phyloP scores from a whole-genome alignment of 2,329 filamentous ascomycete genomes.

The Fusarium buxicola region DNA sequence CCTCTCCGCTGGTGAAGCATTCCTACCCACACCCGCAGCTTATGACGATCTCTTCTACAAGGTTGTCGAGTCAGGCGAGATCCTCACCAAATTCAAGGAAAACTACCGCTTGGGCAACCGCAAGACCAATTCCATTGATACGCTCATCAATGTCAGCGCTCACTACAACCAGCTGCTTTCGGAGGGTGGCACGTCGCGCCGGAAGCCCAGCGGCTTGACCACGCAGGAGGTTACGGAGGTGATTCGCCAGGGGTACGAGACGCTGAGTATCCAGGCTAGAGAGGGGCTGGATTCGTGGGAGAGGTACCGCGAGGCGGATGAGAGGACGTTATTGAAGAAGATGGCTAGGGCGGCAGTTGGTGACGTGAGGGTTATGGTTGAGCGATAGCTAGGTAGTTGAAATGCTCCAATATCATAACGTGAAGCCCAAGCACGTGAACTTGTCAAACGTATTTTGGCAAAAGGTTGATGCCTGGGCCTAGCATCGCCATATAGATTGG shows the following conservation, averaged over 20 bases:
- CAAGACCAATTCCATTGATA: slow-evolving; percentile 80
- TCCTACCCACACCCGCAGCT: slow-evolving; percentile 85
- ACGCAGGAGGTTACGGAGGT: slow-evolving; percentile 87
- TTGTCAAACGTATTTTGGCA: no score
- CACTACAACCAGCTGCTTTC: slow-evolving; percentile 90
- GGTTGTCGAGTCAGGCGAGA: slow-evolving; percentile 89
- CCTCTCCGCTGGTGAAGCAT: slow-evolving; percentile 87
- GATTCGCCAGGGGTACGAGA: slow-evolving; percentile 97
- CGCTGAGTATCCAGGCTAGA: slow-evolving; percentile 87
- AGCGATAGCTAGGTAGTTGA: slow-evolving; percentile 43
- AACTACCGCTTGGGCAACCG: slow-evolving; percentile 73
- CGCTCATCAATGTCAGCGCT: slow-evolving; percentile 81
- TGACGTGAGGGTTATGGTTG: slow-evolving; percentile 66
- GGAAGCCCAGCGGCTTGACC: slow-evolving; percentile 76
- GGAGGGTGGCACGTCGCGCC: slow-evolving; percentile 55
- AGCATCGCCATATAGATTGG: no score
- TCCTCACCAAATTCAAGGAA: slow-evolving; percentile 83
- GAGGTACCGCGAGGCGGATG: slow-evolving; percentile 86
- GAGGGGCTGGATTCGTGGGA: slow-evolving; percentile 90
- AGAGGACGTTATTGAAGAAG: slow-evolving; percentile 86
- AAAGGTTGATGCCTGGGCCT: no score
- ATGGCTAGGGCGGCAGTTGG: slow-evolving; percentile 81
- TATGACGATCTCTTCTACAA: slow-evolving; percentile 99
- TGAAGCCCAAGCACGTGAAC: not conserved
- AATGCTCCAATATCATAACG: slow-evolving; percentile 17